A percentile compares a stretch with the other conserved stretches of the same genome.
phyloP scores from a whole-genome alignment of 73 alveolate genomes.

The Paramecium caudatum region DNA sequence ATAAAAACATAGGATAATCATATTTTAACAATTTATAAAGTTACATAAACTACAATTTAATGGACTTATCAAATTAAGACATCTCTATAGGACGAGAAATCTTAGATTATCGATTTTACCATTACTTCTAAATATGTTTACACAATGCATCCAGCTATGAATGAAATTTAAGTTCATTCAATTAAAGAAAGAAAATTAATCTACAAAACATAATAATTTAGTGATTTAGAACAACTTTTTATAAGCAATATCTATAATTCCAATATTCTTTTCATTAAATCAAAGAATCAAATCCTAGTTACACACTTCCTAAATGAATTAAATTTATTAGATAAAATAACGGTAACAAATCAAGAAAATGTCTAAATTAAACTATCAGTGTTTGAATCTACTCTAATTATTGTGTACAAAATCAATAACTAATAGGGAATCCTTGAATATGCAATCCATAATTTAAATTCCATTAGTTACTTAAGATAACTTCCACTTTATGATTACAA shows the following conservation, averaged over 20 bases:
- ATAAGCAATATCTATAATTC: background rate
- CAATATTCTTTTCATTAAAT: background rate
- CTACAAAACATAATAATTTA: background rate
- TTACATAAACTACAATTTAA: background rate
- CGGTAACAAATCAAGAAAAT: background rate
- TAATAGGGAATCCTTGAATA: background rate
- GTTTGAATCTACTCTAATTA: background rate
- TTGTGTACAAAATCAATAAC: background rate
- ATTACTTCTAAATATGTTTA: background rate
- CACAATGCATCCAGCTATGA: background rate
- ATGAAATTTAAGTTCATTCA: background rate
- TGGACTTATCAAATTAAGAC: background rate
- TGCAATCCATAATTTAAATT: background rate
- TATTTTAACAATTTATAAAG: background rate
- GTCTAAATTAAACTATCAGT: background rate
- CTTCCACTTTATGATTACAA: background rate
- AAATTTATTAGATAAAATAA: background rate
- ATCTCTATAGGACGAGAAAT: background rate
- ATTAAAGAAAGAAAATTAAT: background rate
- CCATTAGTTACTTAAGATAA: background rate
- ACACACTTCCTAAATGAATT: conserved; percentile 12
- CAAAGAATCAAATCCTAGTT: background rate
- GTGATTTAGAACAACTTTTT: background rate
- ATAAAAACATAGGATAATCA: conserved; percentile 18
- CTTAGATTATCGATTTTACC: background rate